A percentile compares a stretch with the other conserved stretches of the same genome.
Evolutionary conservation across 192 early-diverging fungal species (phyloP).

Genomic region (Umbelopsis isabellina): DNA sequence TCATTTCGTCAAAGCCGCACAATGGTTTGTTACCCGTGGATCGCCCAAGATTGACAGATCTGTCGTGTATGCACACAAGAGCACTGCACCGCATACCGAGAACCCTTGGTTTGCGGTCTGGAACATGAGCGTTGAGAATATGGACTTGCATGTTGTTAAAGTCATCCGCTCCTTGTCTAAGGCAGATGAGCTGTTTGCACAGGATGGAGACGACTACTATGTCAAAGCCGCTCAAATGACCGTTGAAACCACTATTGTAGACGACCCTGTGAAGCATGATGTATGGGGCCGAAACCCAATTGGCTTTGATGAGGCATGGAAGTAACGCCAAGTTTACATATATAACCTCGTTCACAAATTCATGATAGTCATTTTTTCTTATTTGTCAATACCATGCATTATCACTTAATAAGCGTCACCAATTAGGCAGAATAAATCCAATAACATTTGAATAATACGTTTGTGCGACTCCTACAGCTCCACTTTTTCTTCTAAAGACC

Average conservation of each 20-base stretch:
- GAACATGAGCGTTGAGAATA: neutral
- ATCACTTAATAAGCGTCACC: too few relatives aligned
- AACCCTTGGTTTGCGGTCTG: constrained; percentile 4
- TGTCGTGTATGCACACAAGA: neutral
- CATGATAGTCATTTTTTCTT: too few relatives aligned
- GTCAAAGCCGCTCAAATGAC: constrained; percentile 12
- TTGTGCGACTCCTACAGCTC: too few relatives aligned
- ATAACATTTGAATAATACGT: too few relatives aligned
- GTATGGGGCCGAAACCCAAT: neutral
- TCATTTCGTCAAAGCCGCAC: neutral
- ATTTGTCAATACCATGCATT: too few relatives aligned
- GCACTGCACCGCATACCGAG: neutral
- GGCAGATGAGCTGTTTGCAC: neutral
- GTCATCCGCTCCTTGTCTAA: neutral
- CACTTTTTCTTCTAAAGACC: too few relatives aligned
- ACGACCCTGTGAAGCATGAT: neutral
- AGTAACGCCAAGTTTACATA: neutral
- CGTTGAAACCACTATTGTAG: neutral
- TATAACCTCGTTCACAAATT: too few relatives aligned
- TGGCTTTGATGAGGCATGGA: constrained; percentile 6
- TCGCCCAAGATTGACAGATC: neutral
- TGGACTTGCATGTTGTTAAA: constrained; percentile 13
- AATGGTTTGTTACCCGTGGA: neutral
- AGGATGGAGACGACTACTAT: neutral
- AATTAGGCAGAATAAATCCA: too few relatives aligned